These are phyloP conservation scores for Yamadazyma olivae DNA, from an alignment of 805 yeast genomes.

Conservation along the genomic window DNA sequence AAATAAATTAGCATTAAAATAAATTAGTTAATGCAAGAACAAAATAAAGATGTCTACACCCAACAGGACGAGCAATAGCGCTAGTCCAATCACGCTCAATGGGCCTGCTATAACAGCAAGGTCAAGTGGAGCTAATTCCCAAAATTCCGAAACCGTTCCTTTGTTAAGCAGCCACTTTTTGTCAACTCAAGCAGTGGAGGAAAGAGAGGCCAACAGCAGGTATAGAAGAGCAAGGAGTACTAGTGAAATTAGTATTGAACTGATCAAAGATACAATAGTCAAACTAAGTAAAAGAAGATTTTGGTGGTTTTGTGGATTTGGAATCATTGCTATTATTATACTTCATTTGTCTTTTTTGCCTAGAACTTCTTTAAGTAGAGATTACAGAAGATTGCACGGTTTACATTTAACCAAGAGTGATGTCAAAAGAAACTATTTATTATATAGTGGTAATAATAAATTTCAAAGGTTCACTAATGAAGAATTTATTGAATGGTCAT, in stretches of 20 bases:
- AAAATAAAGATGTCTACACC: not conserved
- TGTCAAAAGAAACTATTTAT: conserved; percentile 58
- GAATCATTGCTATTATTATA: conserved; percentile 48
- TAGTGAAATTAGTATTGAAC: conserved; percentile 6
- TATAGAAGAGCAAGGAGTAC: conserved; percentile 6
- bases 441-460: conserved; percentile 23
- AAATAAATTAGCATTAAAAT: not conserved
- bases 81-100: not conserved
- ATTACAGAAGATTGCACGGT: conserved; percentile 72
- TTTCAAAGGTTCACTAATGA: conserved; percentile 17
- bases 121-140: not conserved
- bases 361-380: conserved; percentile 78
- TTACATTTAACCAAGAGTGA: conserved; percentile 65
- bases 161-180: not conserved
- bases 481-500: conserved; percentile 24
- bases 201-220: not conserved
- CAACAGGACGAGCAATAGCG: not conserved
- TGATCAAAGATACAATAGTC: conserved; percentile 12
- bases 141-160: conserved; percentile 1
- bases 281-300: conserved; percentile 34
- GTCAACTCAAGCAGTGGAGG: not conserved
- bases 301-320: conserved; percentile 45
- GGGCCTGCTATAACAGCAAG: not conserved
- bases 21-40: too few species aligned
- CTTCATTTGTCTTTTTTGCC: conserved; percentile 77